Evolutionary conservation across 495 filamentous ascomycete genomes (phyloP).

Genomic region (Hyaloscypha variabilis): DNA sequence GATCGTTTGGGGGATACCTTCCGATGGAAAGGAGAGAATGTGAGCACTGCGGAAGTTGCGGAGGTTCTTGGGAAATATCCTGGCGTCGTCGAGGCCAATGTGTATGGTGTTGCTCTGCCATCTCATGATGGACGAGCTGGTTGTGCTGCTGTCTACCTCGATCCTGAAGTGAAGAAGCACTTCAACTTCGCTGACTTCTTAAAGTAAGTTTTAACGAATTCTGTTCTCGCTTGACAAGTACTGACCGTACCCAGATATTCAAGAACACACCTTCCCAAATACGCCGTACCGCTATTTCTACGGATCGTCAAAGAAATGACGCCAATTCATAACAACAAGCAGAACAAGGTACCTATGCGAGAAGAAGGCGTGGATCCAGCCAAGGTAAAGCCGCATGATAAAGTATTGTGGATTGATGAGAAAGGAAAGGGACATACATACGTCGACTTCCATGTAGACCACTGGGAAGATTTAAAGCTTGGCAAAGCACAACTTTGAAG

Average conservation of each 20-base stretch:
- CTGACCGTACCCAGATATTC: constrained; percentile 41
- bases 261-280: constrained; percentile 63
- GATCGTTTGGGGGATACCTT: constrained; percentile 80
- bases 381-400: constrained; percentile 52
- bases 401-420: constrained; percentile 59
- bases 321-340: constrained; percentile 82
- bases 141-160: constrained; percentile 57
- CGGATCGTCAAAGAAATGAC: constrained; percentile 59
- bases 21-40: constrained; percentile 85
- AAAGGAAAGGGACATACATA: constrained; percentile 52
- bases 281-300: constrained; percentile 79
- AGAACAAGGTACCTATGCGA: constrained; percentile 75
- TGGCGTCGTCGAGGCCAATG: constrained; percentile 72
- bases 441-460: constrained; percentile 55
- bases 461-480: constrained; percentile 58
- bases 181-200: constrained; percentile 60
- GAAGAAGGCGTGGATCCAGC: constrained; percentile 70
- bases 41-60: constrained; percentile 76
- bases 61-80: constrained; percentile 67
- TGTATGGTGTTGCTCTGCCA: constrained; percentile 75
- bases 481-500: constrained; percentile 54
- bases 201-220: constrained; percentile 33
- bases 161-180: constrained; percentile 38
- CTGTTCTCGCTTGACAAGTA: not conserved
- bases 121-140: constrained; percentile 74